Base-by-base conservation (phyloP, 331 rosid species). In the Quercus tomentella region DNA sequence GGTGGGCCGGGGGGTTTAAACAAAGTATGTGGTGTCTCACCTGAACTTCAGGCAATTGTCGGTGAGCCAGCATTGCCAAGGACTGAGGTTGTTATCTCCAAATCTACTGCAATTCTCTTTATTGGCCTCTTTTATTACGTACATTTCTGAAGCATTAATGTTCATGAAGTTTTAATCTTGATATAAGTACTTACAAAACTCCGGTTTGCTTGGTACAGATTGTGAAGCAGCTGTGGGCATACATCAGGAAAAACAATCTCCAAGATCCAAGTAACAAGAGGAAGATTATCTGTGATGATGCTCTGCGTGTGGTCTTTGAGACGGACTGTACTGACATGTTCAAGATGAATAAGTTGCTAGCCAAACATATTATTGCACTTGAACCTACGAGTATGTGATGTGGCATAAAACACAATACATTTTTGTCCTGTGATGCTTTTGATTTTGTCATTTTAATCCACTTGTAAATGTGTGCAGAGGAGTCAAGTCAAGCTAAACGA, bases 301-400 rank as follows among this genome's bases (percentile, higher is more conserved):
- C 91, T 14, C 82, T 93, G 84, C 97, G 94, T 0, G 70, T 88
- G 88, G 94, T 93, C 22, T 93, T 93, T 75, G 96, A 93, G 93
- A 91, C 96, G 0, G 97, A 93, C 81, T 89, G 96, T 80, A 91
- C 96, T 80, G 97, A 93, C 83, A 93, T 93, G 97, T 93, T 93
- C 86, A 93, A 89, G 86, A 93, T 93, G 97, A 93, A 93, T 80
- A 89, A 93, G 81, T 88, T 93, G 82, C 91, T 93, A 25, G 86
- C 97, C 8, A 93, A 93, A 76, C 97, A 93, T 83, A 93, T 93
- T 60, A 91, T 87, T 62, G 69, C 97, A 55, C 96, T 93, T 52
- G 94, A 74, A 81, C 94, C 96, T 37, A 52, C 82, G 30, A 93
- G 97, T 93, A 87, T 52, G 92, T 81, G 12, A 71, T 63, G 21